Evolutionary conservation across 2,329 filamentous ascomycete genomes (phyloP).

Genomic region (Neopestalotiopsis rosae): DNA sequence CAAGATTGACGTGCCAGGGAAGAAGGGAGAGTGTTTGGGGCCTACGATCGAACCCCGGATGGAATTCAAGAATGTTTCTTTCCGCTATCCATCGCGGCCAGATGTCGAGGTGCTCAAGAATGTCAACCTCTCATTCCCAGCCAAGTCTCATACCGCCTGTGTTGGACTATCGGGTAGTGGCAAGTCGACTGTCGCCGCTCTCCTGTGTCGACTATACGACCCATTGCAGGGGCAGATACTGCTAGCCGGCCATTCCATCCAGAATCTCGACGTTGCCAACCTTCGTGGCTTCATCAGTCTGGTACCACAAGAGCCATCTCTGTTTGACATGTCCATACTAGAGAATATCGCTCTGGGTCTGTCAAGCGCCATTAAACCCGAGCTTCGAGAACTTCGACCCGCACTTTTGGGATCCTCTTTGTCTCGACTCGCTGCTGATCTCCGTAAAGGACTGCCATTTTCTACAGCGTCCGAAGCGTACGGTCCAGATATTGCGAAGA

Average conservation of each 20-base stretch:
- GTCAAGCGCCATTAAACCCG: slow-evolving; percentile 46
- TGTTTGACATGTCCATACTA: slow-evolving; percentile 67
- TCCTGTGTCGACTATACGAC: slow-evolving; percentile 61
- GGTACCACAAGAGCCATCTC: slow-evolving; percentile 75
- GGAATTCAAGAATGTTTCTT: slow-evolving; percentile 42
- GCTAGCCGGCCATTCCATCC: slow-evolving; percentile 50
- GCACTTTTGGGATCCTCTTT: slow-evolving; percentile 49
- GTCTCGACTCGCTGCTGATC: slow-evolving; percentile 44
- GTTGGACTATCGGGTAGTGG: slow-evolving; percentile 46
- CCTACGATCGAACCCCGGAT: slow-evolving; percentile 21
- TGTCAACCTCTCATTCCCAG: slow-evolving; percentile 32
- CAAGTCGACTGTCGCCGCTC: slow-evolving; percentile 41
- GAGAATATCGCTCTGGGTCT: slow-evolving; percentile 75
- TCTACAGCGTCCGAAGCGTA: slow-evolving; percentile 1
- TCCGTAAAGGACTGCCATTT: not conserved
- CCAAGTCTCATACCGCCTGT: slow-evolving; percentile 44
- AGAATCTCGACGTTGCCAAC: slow-evolving; percentile 31
- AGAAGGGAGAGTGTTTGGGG: not conserved
- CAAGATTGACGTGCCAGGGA: slow-evolving; percentile 36
- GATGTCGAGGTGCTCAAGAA: slow-evolving; percentile 31
- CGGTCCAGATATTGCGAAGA: slow-evolving; percentile 40
- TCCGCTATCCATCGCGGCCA: slow-evolving; percentile 50
- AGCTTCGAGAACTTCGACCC: slow-evolving; percentile 42
- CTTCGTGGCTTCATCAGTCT: slow-evolving; percentile 71
- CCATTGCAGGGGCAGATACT: slow-evolving; percentile 50